Conservation (phyloP, 352 stramenopile genomes). For the Globisporangium megalacanthum region DNA sequence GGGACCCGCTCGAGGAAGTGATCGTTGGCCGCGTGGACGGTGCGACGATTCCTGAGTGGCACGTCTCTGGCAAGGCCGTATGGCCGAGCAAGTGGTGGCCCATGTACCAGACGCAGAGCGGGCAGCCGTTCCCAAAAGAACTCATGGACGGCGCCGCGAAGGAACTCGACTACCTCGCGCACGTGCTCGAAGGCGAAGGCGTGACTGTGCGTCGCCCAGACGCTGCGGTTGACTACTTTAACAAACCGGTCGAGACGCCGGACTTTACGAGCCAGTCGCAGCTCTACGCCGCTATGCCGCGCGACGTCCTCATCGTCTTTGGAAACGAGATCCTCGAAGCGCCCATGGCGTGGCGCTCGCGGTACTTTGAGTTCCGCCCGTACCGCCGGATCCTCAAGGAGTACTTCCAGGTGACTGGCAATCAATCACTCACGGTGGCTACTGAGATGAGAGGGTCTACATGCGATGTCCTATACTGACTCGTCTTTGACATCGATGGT, state of each 20-base stretch:
- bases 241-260: conserved; percentile 67
- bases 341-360: conserved; percentile 87
- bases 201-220: conserved; percentile 82
- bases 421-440: too few species aligned
- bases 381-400: conserved; percentile 88
- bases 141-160: conserved; percentile 67
- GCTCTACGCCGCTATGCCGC: conserved; percentile 86
- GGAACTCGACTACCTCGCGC: conserved; percentile 83
- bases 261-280: conserved; percentile 83
- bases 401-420: conserved; percentile 72
- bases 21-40: conserved; percentile 87
- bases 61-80: conserved; percentile 86
- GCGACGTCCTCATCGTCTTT: conserved; percentile 86
- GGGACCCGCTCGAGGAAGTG: conserved; percentile 88
- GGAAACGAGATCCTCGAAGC: conserved; percentile 89
- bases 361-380: conserved; percentile 88
- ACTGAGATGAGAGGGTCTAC: not conserved
- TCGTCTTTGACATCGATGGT: conserved; percentile 1
- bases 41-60: conserved; percentile 89
- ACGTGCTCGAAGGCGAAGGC: conserved; percentile 80
- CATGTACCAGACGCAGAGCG: conserved; percentile 86
- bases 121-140: conserved; percentile 70
- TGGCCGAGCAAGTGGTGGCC: conserved; percentile 88
- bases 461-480: too few species aligned
- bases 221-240: conserved; percentile 59